A percentile compares a stretch with the other conserved stretches of the same genome.
Conservation (phyloP, 768 basidiomycete species). For the Macrolepiota fuliginosa region DNA sequence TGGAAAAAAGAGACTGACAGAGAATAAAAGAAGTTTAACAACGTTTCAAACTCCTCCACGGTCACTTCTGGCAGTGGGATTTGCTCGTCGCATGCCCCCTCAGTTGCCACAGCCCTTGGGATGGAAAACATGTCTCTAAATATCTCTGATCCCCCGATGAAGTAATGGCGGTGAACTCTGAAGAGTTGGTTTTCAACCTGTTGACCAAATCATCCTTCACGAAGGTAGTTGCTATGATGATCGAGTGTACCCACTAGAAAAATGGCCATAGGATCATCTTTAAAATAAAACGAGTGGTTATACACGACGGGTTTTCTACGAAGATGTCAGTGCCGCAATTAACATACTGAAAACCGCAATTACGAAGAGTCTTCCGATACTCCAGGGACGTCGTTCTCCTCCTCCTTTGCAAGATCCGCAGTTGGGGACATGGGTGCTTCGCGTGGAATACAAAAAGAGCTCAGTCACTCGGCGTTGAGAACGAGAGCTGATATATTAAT, state of each 20-base stretch:
- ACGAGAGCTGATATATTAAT: too few relatives aligned
- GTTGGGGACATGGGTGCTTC: too few relatives aligned
- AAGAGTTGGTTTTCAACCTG: constrained; percentile 31
- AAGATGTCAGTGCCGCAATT: too few relatives aligned
- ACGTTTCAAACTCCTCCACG: constrained; percentile 31
- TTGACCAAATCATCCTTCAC: not conserved
- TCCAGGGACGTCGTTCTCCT: too few relatives aligned
- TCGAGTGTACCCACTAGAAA: constrained; percentile 17
- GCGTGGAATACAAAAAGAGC: too few relatives aligned
- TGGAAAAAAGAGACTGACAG: constrained; percentile 25
- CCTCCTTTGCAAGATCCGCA: too few relatives aligned
- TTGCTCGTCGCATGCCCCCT: constrained; percentile 30
- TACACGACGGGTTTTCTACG: not conserved
- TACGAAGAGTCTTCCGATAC: too few relatives aligned
- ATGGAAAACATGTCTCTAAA: constrained; percentile 36
- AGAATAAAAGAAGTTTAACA: constrained; percentile 38
- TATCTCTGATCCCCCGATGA: constrained; percentile 35
- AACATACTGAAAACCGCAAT: too few relatives aligned
- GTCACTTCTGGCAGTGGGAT: constrained; percentile 31
- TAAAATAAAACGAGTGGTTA: not conserved
- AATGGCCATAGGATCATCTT: constrained; percentile 15
- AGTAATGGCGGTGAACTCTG: constrained; percentile 34
- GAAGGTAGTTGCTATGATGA: not conserved
- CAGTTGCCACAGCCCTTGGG: constrained; percentile 18
- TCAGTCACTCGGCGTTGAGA: too few relatives aligned